Percentiles rank a stretch among this genome's conserved stretches.
Conservation (phyloP, 148 eudicot genomes). For the Rhododendron williamsianum region DNA sequence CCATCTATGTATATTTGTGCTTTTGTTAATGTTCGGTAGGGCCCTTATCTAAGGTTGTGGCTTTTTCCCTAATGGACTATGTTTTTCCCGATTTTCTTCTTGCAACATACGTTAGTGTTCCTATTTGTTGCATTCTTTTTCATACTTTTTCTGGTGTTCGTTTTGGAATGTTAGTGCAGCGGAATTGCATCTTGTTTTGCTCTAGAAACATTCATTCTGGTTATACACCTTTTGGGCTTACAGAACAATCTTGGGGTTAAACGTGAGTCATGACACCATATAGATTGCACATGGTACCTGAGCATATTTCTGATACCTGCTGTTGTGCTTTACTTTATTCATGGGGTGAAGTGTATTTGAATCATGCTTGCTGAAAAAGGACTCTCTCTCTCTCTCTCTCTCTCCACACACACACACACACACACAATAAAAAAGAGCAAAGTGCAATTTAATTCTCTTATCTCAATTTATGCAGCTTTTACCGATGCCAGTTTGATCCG, state of each 20-base stretch:
- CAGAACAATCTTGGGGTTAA: not conserved
- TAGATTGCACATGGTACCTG: not conserved
- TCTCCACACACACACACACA: not conserved
- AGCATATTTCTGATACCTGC: not conserved
- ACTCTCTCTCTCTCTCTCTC: not conserved
- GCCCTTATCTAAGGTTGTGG: not conserved
- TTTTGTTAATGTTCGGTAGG: not conserved
- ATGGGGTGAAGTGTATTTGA: not conserved
- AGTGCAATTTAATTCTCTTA: not conserved
- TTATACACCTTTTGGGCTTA: not conserved
- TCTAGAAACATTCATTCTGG: not conserved
- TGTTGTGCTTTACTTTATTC: not conserved
- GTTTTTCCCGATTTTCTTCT: not conserved
- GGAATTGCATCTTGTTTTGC: not conserved
- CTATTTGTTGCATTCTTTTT: not conserved
- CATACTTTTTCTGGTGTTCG: too few relatives aligned
- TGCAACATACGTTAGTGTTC: not conserved
- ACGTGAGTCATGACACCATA: not conserved
- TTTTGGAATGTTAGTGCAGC: not conserved
- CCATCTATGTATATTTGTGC: not conserved
- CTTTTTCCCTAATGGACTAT: not conserved
- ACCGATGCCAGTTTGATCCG: slow-evolving; percentile 80
- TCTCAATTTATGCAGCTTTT: slow-evolving; percentile 52
- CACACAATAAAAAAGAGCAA: not conserved
- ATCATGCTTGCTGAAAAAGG: not conserved